These are phyloP conservation scores for Talaromyces sp. DNA, from an alignment of 2,329 filamentous ascomycete genomes.

Conservation along the genomic window DNA sequence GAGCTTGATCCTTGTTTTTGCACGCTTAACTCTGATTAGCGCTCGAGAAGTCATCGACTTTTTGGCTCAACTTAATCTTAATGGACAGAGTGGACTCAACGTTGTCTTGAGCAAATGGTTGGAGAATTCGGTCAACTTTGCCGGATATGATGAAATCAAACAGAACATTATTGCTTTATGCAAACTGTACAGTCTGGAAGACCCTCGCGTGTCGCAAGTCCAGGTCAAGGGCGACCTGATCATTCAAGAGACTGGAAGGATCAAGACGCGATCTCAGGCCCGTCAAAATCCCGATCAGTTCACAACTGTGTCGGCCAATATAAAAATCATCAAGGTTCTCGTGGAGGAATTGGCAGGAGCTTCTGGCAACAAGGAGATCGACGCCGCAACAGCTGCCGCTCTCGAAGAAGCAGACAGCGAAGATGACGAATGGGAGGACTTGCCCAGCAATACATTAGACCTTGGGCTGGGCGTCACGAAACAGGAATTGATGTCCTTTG, in stretches of 20 bases:
- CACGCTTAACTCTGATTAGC: constrained; percentile 78
- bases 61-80: constrained; percentile 77
- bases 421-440: constrained; percentile 85
- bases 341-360: constrained; percentile 87
- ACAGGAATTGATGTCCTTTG: constrained; percentile 76
- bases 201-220: constrained; percentile 73
- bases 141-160: constrained; percentile 95
- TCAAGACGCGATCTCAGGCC: constrained; percentile 90
- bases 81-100: constrained; percentile 72
- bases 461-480: constrained; percentile 68
- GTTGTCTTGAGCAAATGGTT: constrained; percentile 94
- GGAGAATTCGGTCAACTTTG: constrained; percentile 94
- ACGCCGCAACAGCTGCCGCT: constrained; percentile 57
- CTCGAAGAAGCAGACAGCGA: constrained; percentile 62
- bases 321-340: constrained; percentile 96
- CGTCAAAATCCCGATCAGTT: constrained; percentile 87
- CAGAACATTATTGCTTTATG: constrained; percentile 95
- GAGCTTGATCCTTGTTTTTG: constrained; percentile 92
- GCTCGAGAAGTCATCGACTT: constrained; percentile 91
- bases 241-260: constrained; percentile 72
- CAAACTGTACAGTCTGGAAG: constrained; percentile 84
- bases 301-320: constrained; percentile 78
- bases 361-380: constrained; percentile 57
- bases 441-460: constrained; percentile 72
- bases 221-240: constrained; percentile 91